Evolutionary conservation across 495 filamentous ascomycete genomes (phyloP).

Genomic region (Trypethelium eluteriae): DNA sequence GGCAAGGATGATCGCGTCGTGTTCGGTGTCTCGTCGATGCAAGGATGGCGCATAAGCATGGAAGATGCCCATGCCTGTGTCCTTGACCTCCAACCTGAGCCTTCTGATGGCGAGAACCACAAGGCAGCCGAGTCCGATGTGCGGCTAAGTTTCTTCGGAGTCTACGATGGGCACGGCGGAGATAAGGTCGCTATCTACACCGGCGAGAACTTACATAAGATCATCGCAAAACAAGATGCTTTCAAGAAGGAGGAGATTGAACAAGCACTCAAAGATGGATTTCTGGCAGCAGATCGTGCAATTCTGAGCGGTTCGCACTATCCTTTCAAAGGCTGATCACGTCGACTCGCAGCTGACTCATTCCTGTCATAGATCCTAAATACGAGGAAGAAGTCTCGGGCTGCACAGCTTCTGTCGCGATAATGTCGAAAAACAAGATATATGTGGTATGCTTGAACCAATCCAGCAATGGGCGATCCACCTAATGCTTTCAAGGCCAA

Average conservation of each 20-base stretch:
- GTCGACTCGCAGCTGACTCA: conserved; percentile 25
- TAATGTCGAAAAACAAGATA: conserved; percentile 85
- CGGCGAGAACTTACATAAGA: conserved; percentile 87
- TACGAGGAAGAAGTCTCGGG: conserved; percentile 98
- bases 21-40: conserved; percentile 95
- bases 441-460: conserved; percentile 66
- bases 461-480: neutral
- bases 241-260: conserved; percentile 88
- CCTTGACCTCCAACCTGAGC: conserved; percentile 72
- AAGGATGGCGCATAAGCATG: conserved; percentile 99
- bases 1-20: conserved; percentile 88
- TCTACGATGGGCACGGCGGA: conserved; percentile 95
- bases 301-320: conserved; percentile 74
- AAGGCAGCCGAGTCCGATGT: conserved; percentile 56
- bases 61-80: conserved; percentile 88
- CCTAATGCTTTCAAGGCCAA: conserved; percentile 63
- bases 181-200: conserved; percentile 92
- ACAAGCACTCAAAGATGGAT: conserved; percentile 94
- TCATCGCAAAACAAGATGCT: conserved; percentile 85
- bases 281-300: conserved; percentile 89
- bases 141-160: conserved; percentile 90
- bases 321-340: conserved; percentile 12
- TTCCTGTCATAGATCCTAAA: conserved; percentile 60
- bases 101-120: conserved; percentile 46
- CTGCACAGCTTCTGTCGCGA: conserved; percentile 84